Base-by-base conservation (phyloP, 257 asterid genomes). In the Solanum gandarillasii region DNA sequence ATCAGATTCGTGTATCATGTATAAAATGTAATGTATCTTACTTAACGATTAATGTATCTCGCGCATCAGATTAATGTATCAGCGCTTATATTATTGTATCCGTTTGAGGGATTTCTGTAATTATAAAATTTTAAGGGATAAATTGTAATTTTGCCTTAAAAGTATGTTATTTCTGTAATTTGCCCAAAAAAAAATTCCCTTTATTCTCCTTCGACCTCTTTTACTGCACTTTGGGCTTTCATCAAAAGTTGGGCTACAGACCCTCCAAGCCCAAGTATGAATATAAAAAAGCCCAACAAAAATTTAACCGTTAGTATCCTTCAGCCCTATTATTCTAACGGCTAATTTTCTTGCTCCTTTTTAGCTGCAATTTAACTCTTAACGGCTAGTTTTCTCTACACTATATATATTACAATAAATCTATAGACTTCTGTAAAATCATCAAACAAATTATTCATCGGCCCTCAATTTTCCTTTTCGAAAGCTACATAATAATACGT, bases 351-450 rank as follows among this genome's bases (percentile, higher is more conserved):
- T 29, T 29, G 23, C 36, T 70, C 23, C 11, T 12, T 3, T 14
- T 27, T 75, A 31, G 39, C 58, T 16, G 7, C 38, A 18, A 16
- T 43, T 46, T 6, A 14, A 34, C 73, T 32, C 41, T 48, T 31
- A 87, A 87, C 85, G 89, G 86, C 89, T 87, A 67, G 55, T 87
- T 78, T 79, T 41, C 76, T 29, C 21, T 23, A 3, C 10, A 5
- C 72, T 55, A 29, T 55, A 83, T 83, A 83, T 83, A 52, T 73
- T 5, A 73, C 18, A 32, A 71, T 6, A 8, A 20, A 32, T 6
- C 55, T 46, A 46, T 46, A 12, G 55, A 18, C 41, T 23, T 1
- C 7, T 73, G 48, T 1, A 36, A 36, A 74, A 20, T 21, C 27
- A 72, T 20, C 27, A 34, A 74, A 74, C 83, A 35, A 35, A 35